These are phyloP conservation scores for Fusarium brevicatenulatum DNA, from an alignment of 2,329 filamentous ascomycete genomes.

Conservation along the genomic window DNA sequence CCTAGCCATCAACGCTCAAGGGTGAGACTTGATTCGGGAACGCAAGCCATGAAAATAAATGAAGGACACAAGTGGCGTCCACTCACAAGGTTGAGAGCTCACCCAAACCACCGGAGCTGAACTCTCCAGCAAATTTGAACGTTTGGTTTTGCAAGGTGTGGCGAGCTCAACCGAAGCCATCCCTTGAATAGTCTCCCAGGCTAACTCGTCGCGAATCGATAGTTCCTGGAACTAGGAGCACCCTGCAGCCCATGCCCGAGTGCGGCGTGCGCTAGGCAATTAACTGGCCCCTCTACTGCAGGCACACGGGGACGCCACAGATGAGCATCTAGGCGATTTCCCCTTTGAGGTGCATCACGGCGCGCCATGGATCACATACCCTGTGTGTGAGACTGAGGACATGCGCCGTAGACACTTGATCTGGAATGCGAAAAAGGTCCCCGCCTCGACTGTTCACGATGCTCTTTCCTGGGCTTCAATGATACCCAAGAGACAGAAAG, in stretches of 20 bases:
- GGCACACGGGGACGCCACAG: conserved; percentile 31
- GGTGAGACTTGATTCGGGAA: not conserved
- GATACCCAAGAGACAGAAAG: conserved; percentile 7
- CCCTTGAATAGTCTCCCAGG: not conserved
- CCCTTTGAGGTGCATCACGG: conserved; percentile 14
- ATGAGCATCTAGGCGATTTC: conserved; percentile 9
- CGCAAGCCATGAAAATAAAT: conserved; percentile 2
- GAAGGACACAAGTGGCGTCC: conserved; percentile 26
- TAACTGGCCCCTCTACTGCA: conserved; percentile 28
- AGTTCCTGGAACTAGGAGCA: conserved; percentile 36
- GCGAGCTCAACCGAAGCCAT: conserved; percentile 13
- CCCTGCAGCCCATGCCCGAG: not conserved
- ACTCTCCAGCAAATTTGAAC: conserved; percentile 16
- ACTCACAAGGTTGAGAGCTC: conserved; percentile 4
- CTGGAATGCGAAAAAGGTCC: conserved; percentile 12
- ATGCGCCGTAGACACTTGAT: conserved; percentile 35
- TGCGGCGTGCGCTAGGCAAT: not conserved
- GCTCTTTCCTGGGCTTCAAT: conserved; percentile 21
- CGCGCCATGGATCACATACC: conserved; percentile 1
- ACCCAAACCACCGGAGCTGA: conserved; percentile 5
- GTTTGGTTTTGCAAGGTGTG: conserved; percentile 13
- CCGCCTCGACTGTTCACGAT: conserved; percentile 2
- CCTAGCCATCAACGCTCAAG: not conserved
- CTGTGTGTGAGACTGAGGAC: conserved; percentile 14
- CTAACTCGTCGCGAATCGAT: conserved; percentile 32